Percentiles rank a stretch among this genome's conserved stretches.
Evolutionary conservation across 495 filamentous ascomycete genomes (phyloP).

Genomic region (Talaromyces nanjingensis): DNA sequence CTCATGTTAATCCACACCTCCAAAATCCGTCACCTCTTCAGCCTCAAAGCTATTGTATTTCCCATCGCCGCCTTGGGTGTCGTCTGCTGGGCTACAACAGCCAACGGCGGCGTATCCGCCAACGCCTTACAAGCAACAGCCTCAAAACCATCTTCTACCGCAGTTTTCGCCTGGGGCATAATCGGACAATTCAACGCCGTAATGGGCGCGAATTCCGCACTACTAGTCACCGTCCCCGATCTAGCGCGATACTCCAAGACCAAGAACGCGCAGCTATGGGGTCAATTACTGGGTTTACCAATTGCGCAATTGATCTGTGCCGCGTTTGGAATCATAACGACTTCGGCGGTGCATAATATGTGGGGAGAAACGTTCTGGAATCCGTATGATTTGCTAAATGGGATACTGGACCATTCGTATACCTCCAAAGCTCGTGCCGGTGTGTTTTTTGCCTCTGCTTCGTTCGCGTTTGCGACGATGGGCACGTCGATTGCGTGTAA

Average conservation of each 20-base stretch:
- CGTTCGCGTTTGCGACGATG: slow-evolving; percentile 23
- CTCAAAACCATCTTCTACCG: not conserved
- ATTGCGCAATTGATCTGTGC: slow-evolving; percentile 11
- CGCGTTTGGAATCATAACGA: slow-evolving; percentile 17
- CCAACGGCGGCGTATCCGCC: not conserved
- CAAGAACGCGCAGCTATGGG: slow-evolving; percentile 5
- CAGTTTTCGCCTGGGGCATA: slow-evolving; percentile 11
- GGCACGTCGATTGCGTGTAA: slow-evolving; percentile 48
- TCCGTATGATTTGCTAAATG: slow-evolving; percentile 19
- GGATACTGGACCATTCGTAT: slow-evolving; percentile 18
- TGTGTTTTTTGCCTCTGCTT: slow-evolving; percentile 30
- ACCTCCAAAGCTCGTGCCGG: slow-evolving; percentile 32
- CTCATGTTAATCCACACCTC: slow-evolving; percentile 49
- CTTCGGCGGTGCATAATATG: slow-evolving; percentile 5
- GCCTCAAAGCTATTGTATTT: not conserved
- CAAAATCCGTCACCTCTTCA: slow-evolving; percentile 36
- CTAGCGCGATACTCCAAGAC: slow-evolving; percentile 22
- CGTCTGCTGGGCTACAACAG: not conserved
- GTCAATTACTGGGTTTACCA: not conserved
- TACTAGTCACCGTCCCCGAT: slow-evolving; percentile 23
- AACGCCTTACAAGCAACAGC: not conserved
- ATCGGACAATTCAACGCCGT: slow-evolving; percentile 14
- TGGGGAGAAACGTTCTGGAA: slow-evolving; percentile 20
- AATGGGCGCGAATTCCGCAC: slow-evolving; percentile 9
- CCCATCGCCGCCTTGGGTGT: not conserved